Base-by-base conservation (phyloP, 805 yeast species). In the Wickerhamiella vanderwaltii region DNA sequence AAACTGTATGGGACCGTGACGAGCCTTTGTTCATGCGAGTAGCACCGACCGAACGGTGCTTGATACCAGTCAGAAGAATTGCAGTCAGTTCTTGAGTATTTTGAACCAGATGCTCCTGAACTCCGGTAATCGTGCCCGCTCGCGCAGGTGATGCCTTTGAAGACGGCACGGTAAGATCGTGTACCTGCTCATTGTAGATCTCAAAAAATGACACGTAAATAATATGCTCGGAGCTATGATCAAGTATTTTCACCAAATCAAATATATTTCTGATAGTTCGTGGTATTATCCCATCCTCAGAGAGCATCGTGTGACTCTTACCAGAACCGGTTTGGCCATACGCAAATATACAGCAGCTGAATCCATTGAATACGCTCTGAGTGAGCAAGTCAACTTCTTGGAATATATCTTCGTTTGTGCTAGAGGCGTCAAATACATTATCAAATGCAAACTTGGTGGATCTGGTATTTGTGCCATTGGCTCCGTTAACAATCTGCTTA, bases 241-340 rank as follows among this genome's bases (percentile, higher is more conserved):
- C 18, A 9, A 25, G 12, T 4, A 29, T 30, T 0, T 63, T 56
- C 3, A 75, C 68, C 41, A 75, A 71, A 4, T 68, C 60, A 53
- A 85, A 85, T 4, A 88, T 79, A 51, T 78, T 80, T 12, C 64
- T 59, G 11, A 87, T 68, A 0, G 95, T 80, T 13, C 73, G 65
- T 1, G 94, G 85, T 25, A 86, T 84, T 65, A 88, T 73, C 12
- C 98, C 97, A 53, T 79, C 79, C 1, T 59, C 53, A 19, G 69
- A 63, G 1, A 86, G 71, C 97, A 88, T 91, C 0, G 98, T 91
- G 57, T 62, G 78, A 0, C 97, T 88, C 57, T 88, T 88, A 3
- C 98, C 98, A 0, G 96, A 79, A 0, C 91, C 95, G 0, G 98
- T 91, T 60, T 88, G 98, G 1, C 98, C 98, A 58, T 91, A 88